phyloP scores from a whole-genome alignment of 2,329 filamentous ascomycete genomes.

The Sporothrix euskadiensis region DNA sequence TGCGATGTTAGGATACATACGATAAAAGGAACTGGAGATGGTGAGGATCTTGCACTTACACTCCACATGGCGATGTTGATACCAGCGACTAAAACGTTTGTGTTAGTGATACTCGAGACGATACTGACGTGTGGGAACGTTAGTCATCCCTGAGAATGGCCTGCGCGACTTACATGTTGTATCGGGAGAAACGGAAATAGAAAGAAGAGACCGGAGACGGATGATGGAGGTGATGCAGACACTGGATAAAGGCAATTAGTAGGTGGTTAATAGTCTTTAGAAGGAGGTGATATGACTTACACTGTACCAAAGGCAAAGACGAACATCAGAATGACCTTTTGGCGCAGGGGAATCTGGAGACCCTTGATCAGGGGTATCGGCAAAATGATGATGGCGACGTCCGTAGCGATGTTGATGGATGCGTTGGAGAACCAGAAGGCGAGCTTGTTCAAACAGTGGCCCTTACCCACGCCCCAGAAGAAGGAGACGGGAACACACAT shows the following conservation, averaged over 20 bases:
- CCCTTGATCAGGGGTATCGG: conserved; percentile 12
- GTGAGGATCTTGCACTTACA: not conserved
- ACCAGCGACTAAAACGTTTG: not conserved
- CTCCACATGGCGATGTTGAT: conserved; percentile 15
- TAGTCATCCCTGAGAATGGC: not conserved
- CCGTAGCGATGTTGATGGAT: conserved; percentile 5
- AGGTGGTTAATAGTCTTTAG: not conserved
- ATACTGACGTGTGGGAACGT: no score
- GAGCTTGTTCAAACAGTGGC: conserved; percentile 12
- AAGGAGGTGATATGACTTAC: not conserved
- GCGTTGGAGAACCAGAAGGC: conserved; percentile 21
- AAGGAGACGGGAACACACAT: not conserved
- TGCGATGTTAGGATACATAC: not conserved
- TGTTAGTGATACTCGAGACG: not conserved
- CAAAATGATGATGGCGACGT: conserved; percentile 3
- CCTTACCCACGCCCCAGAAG: conserved; percentile 8
- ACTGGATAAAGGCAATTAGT: not conserved
- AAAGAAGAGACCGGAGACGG: conserved; percentile 3
- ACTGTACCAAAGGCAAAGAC: conserved; percentile 11
- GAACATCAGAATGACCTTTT: conserved; percentile 1
- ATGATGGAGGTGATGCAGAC: conserved; percentile 16
- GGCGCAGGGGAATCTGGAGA: conserved; percentile 1
- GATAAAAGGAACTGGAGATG: no score
- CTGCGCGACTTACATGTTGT: not conserved
- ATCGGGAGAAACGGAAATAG: not conserved